Percentiles rank a stretch among this genome's conserved stretches.
phyloP scores from a whole-genome alignment of 1,284 basidiomycete genomes.

The Apiotrichum domesticum region DNA sequence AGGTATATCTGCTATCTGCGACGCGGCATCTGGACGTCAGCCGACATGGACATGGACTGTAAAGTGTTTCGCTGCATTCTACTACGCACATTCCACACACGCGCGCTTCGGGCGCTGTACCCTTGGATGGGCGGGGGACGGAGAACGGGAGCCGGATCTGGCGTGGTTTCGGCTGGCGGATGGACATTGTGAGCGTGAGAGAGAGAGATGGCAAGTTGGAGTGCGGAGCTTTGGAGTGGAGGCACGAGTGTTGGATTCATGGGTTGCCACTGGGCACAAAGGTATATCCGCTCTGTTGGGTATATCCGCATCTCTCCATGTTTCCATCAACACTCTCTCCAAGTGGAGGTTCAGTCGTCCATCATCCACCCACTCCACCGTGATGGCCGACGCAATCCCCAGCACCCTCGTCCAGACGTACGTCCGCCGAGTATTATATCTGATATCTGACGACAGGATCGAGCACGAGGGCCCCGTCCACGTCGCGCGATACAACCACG shows the following conservation, averaged over 20 bases:
- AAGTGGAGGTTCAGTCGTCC: too few species aligned
- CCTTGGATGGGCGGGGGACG: conserved; percentile 33
- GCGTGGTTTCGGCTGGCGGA: conserved; percentile 40
- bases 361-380: too few species aligned
- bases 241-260: too few species aligned
- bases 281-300: too few species aligned
- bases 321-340: too few species aligned
- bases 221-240: too few species aligned
- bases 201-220: too few species aligned
- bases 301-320: too few species aligned
- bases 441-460: conserved; percentile 50
- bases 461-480: conserved; percentile 74
- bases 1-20: conserved; percentile 41
- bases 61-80: neutral
- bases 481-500: conserved; percentile 77
- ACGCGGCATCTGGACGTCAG: conserved; percentile 33
- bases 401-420: neutral
- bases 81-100: conserved; percentile 40
- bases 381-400: neutral
- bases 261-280: too few species aligned
- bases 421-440: conserved; percentile 45
- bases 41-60: too few species aligned
- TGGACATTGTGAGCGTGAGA: conserved; percentile 23
- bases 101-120: conserved; percentile 14
- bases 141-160: conserved; percentile 41